Percentiles rank a stretch among this genome's conserved stretches.
Conservation (phyloP, 164 flowering plant species). For the Houttuynia cordata region DNA sequence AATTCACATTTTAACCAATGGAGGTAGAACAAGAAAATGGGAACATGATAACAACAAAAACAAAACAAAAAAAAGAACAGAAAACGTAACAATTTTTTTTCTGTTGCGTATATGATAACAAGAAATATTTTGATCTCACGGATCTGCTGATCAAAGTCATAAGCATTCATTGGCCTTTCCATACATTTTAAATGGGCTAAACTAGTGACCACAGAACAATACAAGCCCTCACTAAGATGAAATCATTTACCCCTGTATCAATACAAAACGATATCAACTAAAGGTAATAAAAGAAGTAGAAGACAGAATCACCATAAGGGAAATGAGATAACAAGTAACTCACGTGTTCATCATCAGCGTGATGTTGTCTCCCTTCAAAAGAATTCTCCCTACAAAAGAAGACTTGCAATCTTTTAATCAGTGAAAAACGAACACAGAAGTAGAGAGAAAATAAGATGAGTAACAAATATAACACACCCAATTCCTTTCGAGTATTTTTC, state of each 20-base stretch:
- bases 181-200: background rate
- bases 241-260: background rate
- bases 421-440: background rate
- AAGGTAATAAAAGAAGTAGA: background rate
- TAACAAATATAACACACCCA: constrained; percentile 17
- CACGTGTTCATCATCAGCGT: constrained; percentile 69
- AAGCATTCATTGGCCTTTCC: too few species aligned
- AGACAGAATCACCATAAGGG: background rate
- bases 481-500: constrained; percentile 51
- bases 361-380: constrained; percentile 66
- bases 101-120: too few species aligned
- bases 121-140: too few species aligned
- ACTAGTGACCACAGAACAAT: background rate
- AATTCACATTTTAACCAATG: too few species aligned
- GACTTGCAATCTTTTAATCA: background rate
- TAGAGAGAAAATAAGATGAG: background rate
- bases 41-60: too few species aligned
- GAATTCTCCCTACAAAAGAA: constrained; percentile 42
- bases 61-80: too few species aligned
- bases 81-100: too few species aligned
- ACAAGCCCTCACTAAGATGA: background rate
- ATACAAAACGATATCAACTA: background rate
- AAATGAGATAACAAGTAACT: constrained; percentile 9
- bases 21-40: too few species aligned
- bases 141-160: too few species aligned